A percentile compares a stretch with the other conserved stretches of the same genome.
Conservation (phyloP, 805 yeast genomes). For the Cyberlindnera petersonii region DNA sequence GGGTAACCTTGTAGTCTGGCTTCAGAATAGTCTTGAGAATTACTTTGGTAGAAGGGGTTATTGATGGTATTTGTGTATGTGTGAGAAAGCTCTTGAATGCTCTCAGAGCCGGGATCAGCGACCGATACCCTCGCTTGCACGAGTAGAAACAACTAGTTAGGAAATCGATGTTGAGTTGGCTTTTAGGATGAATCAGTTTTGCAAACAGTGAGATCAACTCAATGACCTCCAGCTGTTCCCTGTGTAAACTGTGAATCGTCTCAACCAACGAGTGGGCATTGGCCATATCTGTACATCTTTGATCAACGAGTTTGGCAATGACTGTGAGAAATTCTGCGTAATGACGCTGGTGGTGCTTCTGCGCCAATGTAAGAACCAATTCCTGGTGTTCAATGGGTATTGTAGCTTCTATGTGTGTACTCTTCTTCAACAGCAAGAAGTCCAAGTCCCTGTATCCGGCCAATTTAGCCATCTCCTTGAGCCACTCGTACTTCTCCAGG, state of each 20-base stretch:
- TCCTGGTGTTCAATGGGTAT: not conserved
- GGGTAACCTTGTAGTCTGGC: conserved; percentile 2
- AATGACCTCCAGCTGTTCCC: conserved; percentile 11
- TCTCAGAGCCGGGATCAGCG: conserved; percentile 17
- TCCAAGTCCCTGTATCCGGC: not conserved
- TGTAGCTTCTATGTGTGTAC: not conserved
- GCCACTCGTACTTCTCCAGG: not conserved
- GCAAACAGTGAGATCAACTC: conserved; percentile 10
- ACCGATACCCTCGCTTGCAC: conserved; percentile 11
- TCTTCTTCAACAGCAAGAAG: not conserved
- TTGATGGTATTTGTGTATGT: not conserved
- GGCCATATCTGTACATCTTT: conserved; percentile 7
- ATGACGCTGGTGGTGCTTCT: not conserved
- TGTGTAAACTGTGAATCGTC: conserved; percentile 6
- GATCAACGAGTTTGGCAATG: conserved; percentile 4
- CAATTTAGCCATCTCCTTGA: not conserved
- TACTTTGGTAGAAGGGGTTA: conserved; percentile 2
- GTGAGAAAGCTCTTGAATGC: conserved; percentile 11
- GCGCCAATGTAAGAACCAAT: not conserved
- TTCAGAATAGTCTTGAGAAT: conserved; percentile 10
- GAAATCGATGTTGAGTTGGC: conserved; percentile 5
- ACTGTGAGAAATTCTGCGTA: conserved; percentile 8
- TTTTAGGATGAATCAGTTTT: conserved; percentile 2
- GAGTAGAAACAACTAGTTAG: conserved; percentile 8
- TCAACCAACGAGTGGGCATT: conserved; percentile 11